Percentiles rank a stretch among this genome's conserved stretches.
phyloP scores from a whole-genome alignment of 345 rosid genomes.

The Geranium brycei region DNA sequence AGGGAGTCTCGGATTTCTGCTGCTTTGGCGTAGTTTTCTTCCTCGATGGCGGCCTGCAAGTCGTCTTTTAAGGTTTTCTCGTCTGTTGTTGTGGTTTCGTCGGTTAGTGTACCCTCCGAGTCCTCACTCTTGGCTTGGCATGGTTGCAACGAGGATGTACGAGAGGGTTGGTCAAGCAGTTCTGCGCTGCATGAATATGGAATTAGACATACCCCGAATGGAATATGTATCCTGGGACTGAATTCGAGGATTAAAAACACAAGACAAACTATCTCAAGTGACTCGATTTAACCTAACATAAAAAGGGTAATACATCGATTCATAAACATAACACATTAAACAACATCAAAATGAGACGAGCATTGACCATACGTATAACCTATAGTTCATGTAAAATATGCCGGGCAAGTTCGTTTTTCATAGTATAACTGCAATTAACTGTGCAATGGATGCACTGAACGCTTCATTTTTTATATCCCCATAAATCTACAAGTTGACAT shows the following conservation, averaged over 20 bases:
- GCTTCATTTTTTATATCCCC: too few species aligned
- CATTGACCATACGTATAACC: background rate
- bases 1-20: slow-evolving; percentile 73
- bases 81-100: slow-evolving; percentile 38
- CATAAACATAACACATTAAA: background rate
- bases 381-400: too few species aligned
- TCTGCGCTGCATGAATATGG: slow-evolving; percentile 20
- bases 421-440: too few species aligned
- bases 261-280: background rate
- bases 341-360: background rate
- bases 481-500: background rate
- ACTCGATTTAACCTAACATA: background rate
- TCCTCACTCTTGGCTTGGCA: slow-evolving; percentile 46
- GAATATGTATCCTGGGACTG: background rate
- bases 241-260: background rate
- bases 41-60: slow-evolving; percentile 52
- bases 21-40: slow-evolving; percentile 75
- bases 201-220: slow-evolving; percentile 7
- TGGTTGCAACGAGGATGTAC: background rate
- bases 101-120: slow-evolving; percentile 30
- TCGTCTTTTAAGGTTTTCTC: slow-evolving; percentile 53
- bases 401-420: too few species aligned
- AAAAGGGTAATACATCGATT: too few species aligned
- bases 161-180: slow-evolving; percentile 14
- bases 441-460: too few species aligned